Conservation (phyloP, 139 green algal species). For the Closterium sp. region DNA sequence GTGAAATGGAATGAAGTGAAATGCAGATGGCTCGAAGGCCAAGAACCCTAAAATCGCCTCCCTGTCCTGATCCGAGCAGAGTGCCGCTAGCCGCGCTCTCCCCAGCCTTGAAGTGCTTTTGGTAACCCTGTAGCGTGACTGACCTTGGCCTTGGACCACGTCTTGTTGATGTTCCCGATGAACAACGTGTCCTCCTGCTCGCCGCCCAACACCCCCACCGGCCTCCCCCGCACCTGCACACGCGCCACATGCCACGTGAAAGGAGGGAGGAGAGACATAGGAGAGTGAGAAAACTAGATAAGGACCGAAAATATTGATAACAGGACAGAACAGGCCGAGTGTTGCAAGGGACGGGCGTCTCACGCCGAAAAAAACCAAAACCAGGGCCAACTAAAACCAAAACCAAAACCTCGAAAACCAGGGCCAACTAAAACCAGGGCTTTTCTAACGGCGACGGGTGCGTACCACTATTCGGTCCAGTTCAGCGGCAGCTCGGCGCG, state of each 20-base stretch:
- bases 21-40: neutral
- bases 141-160: constrained; percentile 17
- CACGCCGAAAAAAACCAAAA: too few relatives aligned
- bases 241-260: neutral
- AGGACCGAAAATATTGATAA: neutral
- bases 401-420: too few relatives aligned
- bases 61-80: too few relatives aligned
- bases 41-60: neutral
- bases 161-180: constrained; percentile 45
- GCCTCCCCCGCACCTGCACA: constrained; percentile 27
- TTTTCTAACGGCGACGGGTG: neutral
- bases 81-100: too few relatives aligned
- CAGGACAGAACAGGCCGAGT: neutral
- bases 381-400: too few relatives aligned
- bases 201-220: constrained; percentile 34
- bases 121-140: too few relatives aligned
- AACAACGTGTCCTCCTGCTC: constrained; percentile 51
- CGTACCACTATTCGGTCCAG: constrained; percentile 18
- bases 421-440: too few relatives aligned
- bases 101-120: too few relatives aligned
- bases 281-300: too few relatives aligned
- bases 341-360: neutral
- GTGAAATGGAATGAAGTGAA: neutral
- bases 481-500: constrained; percentile 17
- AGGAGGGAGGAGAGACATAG: neutral